These are phyloP conservation scores for Phytophthora nicotianae DNA, from an alignment of 352 stramenopile genomes.

Conservation along the genomic window DNA sequence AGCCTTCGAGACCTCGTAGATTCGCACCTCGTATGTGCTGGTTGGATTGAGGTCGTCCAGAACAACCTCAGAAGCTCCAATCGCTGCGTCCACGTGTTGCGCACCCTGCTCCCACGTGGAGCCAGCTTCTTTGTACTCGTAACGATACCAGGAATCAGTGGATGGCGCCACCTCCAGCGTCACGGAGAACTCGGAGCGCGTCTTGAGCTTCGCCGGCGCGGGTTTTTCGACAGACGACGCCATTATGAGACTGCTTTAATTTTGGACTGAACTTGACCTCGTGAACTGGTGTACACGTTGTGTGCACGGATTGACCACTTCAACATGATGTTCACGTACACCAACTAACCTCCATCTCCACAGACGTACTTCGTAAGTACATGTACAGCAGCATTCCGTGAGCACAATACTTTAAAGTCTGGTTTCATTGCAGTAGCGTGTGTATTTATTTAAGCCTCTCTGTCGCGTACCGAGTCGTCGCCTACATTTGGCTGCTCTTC, in stretches of 20 bases:
- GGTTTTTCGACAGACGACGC: conserved; percentile 30
- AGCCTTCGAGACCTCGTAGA: conserved; percentile 61
- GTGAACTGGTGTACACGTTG: conserved; percentile 2
- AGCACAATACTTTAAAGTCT: background rate
- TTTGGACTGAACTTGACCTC: background rate
- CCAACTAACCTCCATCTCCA: no score
- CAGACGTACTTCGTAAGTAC: no score
- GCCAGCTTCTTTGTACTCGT: conserved; percentile 74
- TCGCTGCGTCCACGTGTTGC: conserved; percentile 46
- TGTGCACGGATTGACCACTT: background rate
- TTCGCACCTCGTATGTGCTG: conserved; percentile 86
- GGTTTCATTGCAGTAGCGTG: conserved; percentile 21
- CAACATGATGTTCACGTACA: background rate
- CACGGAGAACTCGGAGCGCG: conserved; percentile 82
- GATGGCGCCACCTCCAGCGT: conserved; percentile 62
- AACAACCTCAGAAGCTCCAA: conserved; percentile 53
- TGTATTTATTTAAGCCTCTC: conserved; percentile 37
- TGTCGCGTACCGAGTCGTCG: conserved; percentile 3
- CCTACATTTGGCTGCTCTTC: conserved; percentile 9
- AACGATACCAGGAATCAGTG: conserved; percentile 53
- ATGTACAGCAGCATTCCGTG: no score
- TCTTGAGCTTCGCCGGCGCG: conserved; percentile 71
- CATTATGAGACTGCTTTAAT: conserved; percentile 18
- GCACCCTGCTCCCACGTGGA: conserved; percentile 43
- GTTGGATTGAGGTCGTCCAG: conserved; percentile 89